A percentile compares a stretch with the other conserved stretches of the same genome.
Conservation (phyloP, 2,329 filamentous ascomycete species). For the Trichoderma gracile region DNA sequence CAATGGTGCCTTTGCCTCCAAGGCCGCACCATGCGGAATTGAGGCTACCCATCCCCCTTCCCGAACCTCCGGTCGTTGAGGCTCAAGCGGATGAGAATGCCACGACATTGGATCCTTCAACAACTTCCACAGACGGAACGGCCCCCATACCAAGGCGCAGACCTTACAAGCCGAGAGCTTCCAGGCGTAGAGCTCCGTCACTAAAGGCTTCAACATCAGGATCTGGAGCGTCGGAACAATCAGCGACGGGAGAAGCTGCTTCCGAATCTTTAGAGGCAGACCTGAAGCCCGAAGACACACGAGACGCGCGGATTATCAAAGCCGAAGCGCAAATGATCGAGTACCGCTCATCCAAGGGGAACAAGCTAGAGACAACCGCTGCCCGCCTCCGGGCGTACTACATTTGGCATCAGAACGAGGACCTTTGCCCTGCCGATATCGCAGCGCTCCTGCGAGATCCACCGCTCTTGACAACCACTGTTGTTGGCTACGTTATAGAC, state of each 20-base stretch:
- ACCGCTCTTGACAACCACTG: slow-evolving; percentile 57
- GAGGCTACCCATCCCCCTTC: slow-evolving; percentile 61
- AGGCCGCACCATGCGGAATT: slow-evolving; percentile 69
- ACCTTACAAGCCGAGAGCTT: slow-evolving; percentile 27
- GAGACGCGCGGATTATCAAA: slow-evolving; percentile 46
- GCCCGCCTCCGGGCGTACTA: slow-evolving; percentile 59
- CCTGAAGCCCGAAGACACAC: not conserved
- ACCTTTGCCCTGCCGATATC: slow-evolving; percentile 51
- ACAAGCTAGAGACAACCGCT: slow-evolving; percentile 31
- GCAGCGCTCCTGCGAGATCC: slow-evolving; percentile 60
- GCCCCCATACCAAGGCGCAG: slow-evolving; percentile 10
- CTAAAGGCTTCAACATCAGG: slow-evolving; percentile 1
- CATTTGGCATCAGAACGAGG: slow-evolving; percentile 60
- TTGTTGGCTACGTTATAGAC: slow-evolving; percentile 60
- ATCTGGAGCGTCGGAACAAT: not conserved
- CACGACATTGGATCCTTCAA: slow-evolving; percentile 27
- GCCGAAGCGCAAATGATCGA: slow-evolving; percentile 44
- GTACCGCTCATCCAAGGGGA: slow-evolving; percentile 40
- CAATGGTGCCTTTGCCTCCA: slow-evolving; percentile 69
- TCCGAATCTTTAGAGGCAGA: not conserved
- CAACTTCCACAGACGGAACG: not conserved
- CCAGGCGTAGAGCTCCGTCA: not conserved
- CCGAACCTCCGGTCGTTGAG: not conserved
- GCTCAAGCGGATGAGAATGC: slow-evolving; percentile 36
- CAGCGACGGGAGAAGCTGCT: not conserved